Evolutionary conservation across 352 stramenopile genomes (phyloP), one percentile per base, ranked within the genome.

Genomic region (Peronospora farinosa): DNA sequence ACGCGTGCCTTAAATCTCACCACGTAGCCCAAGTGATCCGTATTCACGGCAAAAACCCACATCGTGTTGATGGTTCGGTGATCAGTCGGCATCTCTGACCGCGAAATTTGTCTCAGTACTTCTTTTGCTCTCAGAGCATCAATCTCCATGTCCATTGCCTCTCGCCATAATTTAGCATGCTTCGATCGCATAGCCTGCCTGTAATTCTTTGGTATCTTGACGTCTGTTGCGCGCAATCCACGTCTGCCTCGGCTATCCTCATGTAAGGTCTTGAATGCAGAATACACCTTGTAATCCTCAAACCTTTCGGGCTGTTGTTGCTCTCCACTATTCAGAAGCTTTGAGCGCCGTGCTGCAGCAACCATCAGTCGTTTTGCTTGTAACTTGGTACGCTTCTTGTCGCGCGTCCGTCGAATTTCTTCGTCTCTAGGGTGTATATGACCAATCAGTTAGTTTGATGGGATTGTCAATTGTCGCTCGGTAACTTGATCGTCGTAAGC

Each of bases 21-120:
- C 5, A 54, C 27, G 7, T 47, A 47, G 7, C 31, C 15, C 5
- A 40, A 25, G 3, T 47, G 17, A 25, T 52, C 51, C 4, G 28
- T 33, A 8, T 58, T 58, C 5, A 38, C 15, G 15, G 21, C 28
- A 17, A 47, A 52, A 0, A 47, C 42, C 42, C 51, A 52, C 42
- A 58, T 58, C 0, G 51, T 52, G 1, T 47, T 42, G 15, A 52
- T 28, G 15, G 40, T 21, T 23, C 28, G 27, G 1, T n/a, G 13
- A 27, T 32, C 7, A n/a, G 23, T 17, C 8, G 33, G 33, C 16
- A 57, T 35, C 12, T 51, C 50, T 0, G 3, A 0, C 13, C 3
- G 1, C 2, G 33, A 2, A 10, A 57, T 45, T 19, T 45, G 2
- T 2, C 44, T 17, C 2, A 45, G 15, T 0, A 50, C 40, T 3